These are phyloP conservation scores for Arthrobotrys musiformis DNA, from an alignment of 2,329 filamentous ascomycete species.

Conservation along the genomic window DNA sequence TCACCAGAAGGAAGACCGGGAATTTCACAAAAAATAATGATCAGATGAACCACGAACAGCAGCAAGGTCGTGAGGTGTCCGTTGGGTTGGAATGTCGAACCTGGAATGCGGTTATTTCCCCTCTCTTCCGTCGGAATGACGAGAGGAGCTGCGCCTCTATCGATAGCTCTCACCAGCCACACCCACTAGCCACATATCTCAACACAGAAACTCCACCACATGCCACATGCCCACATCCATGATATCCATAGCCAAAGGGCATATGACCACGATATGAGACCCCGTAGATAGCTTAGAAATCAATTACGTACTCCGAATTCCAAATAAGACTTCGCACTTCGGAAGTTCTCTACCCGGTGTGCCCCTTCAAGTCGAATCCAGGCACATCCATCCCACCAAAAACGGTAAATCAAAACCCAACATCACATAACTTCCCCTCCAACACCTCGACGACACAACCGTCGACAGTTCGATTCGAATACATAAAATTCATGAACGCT, in stretches of 20 bases:
- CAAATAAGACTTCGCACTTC: constrained; percentile 32
- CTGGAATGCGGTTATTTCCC: constrained; percentile 12
- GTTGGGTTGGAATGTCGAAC: neutral
- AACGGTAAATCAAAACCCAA: constrained; percentile 1
- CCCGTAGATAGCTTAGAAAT: neutral
- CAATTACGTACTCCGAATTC: neutral
- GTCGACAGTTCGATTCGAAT: neutral
- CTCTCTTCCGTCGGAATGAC: neutral
- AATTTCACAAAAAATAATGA: no score
- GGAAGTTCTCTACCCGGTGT: constrained; percentile 14
- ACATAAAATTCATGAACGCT: constrained; percentile 13
- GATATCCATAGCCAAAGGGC: neutral
- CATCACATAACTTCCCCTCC: neutral
- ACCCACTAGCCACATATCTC: neutral
- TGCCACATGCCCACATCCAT: no score
- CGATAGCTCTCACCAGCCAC: constrained; percentile 3
- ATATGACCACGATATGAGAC: neutral
- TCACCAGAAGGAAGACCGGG: neutral
- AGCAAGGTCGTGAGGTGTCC: neutral
- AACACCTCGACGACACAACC: neutral
- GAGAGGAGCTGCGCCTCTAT: constrained; percentile 1
- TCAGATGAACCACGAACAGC: no score
- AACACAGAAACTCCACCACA: constrained; percentile 10
- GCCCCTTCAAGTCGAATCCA: neutral
- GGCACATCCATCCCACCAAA: neutral